Base-by-base conservation (phyloP, 2,329 filamentous ascomycete species). In the Colletotrichum musae region DNA sequence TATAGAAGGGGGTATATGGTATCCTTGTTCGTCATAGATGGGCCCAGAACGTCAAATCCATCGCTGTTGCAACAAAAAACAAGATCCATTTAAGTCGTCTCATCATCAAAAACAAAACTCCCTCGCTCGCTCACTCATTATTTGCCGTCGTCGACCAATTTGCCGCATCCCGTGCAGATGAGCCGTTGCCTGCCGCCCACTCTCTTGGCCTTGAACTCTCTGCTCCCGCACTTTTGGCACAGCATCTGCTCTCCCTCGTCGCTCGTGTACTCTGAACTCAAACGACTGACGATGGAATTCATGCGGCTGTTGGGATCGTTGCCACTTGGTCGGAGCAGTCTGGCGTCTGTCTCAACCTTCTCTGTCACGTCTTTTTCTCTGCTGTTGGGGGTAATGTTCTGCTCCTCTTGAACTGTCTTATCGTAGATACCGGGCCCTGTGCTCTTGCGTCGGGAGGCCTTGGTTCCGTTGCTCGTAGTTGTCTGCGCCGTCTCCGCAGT, bases 131-230 rank as follows among this genome's bases (percentile, higher is more conserved):
- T n/a, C 39, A 41, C 36, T 57, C 36, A 15, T 57, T 52, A 50
- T 26, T 60, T 57, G 43, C 43, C 54, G 13, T 72, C 66, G 15
- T 74, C 71, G 18, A 74, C 72, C 10, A 75, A 65, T 51, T 73
- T 77, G 3, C 85, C 85, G 71, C 85, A 93, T 53, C 82, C 84
- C 43, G 85, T 85, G 77, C 91, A 93, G n/a, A 90, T 84, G 72
- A 93, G 78, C 69, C 83, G 84, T 75, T 89, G 87, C 60, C 82
- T 83, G 7, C 85, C 85, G 32, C 82, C 84, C 4, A 85, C 80
- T 69, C 86, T 88, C 72, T 86, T 88, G 2, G 87, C 87, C 72
- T 88, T 88, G 72, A 94, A 94, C 69, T 90, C 88, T 21, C 80
- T 85, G 2, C 87, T 85, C 5, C 86, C 85, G 74, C 92, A 94